Evolutionary conservation across 73 alveolate genomes (phyloP).

Genomic region (Paramecium caudatum): DNA sequence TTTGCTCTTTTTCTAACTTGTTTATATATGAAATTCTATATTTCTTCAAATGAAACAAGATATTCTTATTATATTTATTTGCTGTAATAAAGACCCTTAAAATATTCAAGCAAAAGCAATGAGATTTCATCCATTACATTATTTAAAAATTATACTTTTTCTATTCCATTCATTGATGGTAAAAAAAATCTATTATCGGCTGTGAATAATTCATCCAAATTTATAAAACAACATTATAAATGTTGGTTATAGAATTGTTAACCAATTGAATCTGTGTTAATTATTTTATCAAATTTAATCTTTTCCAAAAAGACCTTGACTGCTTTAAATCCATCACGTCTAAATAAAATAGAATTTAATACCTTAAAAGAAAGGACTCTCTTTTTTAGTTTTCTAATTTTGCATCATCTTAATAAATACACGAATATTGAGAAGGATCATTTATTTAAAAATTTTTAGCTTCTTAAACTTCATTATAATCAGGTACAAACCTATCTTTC

Average conservation of each 20-base stretch:
- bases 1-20: neutral
- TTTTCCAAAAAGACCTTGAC: neutral
- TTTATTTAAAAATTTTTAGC: slow-evolving; percentile 6
- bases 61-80: neutral
- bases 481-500: slow-evolving; percentile 21
- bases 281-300: neutral
- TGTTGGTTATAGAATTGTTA: neutral
- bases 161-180: neutral
- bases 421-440: slow-evolving; percentile 27
- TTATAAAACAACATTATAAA: neutral
- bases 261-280: neutral
- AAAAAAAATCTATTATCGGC: neutral
- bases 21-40: neutral
- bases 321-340: neutral
- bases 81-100: neutral
- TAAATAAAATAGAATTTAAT: neutral
- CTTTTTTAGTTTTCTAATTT: slow-evolving; percentile 9
- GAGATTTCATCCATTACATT: slow-evolving; percentile 14
- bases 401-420: slow-evolving; percentile 8
- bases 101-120: slow-evolving; percentile 7
- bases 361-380: slow-evolving; percentile 16
- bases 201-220: neutral
- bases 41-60: neutral
- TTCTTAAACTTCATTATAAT: neutral
- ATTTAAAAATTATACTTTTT: neutral